These are phyloP conservation scores for Hawksworthiomyces lignivorus DNA, from an alignment of 2,329 filamentous ascomycete species.

Conservation along the genomic window DNA sequence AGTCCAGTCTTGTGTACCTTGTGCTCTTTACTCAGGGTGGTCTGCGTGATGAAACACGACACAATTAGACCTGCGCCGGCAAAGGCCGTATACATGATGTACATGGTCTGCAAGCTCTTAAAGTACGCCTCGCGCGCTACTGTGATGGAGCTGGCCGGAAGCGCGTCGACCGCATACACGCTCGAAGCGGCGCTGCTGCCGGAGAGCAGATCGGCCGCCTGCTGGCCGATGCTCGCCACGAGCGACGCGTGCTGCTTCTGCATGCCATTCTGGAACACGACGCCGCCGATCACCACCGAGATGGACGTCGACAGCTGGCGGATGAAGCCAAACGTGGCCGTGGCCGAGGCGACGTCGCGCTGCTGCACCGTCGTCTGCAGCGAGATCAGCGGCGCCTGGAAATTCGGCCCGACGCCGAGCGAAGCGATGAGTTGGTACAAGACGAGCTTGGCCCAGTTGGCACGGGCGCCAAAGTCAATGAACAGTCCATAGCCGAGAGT, in stretches of 20 bases:
- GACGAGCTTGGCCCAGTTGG: conserved; percentile 39
- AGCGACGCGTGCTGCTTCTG: conserved; percentile 25
- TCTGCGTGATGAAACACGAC: conserved; percentile 40
- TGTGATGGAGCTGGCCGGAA: conserved; percentile 37
- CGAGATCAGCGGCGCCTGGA: conserved; percentile 55
- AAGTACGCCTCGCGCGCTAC: conserved; percentile 40
- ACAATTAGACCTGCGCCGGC: conserved; percentile 38
- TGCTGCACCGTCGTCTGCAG: conserved; percentile 55
- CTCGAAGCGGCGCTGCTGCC: conserved; percentile 55
- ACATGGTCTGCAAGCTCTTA: conserved; percentile 46
- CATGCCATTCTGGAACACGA: conserved; percentile 34
- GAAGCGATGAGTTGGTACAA: conserved; percentile 52
- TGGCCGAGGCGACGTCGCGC: conserved; percentile 55
- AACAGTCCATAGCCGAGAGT: conserved; percentile 52
- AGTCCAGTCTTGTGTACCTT: conserved; percentile 52
- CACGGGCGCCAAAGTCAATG: conserved; percentile 45
- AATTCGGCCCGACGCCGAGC: conserved; percentile 54
- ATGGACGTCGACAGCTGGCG: conserved; percentile 50
- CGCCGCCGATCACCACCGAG: conserved; percentile 49
- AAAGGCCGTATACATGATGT: conserved; percentile 46
- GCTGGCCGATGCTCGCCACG: conserved; percentile 21
- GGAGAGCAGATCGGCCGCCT: conserved; percentile 44
- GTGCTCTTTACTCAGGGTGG: conserved; percentile 46
- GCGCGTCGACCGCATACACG: conserved; percentile 45
- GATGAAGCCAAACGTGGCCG: conserved; percentile 53